Base-by-base conservation (phyloP, 225 moss, liverwort and hornwort genomes). In the Antitrichia curtipendula region DNA sequence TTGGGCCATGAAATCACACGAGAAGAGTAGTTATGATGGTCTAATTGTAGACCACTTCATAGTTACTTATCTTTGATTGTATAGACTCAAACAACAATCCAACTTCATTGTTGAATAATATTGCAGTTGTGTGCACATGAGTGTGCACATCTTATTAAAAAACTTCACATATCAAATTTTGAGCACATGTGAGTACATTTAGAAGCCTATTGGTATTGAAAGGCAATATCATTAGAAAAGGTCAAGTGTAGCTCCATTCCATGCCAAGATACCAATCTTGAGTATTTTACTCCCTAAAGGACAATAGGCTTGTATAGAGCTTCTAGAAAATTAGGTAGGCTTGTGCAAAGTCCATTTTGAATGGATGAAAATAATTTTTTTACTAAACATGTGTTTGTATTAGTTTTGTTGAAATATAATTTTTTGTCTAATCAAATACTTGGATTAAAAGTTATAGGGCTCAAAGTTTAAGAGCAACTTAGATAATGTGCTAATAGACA, bases 401-500 rank as follows among this genome's bases (percentile, higher is more conserved):
- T 28, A 71, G 16, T 9, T 71, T 43, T 43, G 16, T 25, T 15
- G 25, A 40, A 38, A 40, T 40, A 8, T 40, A 4, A 7, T 27
- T 9, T 28, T 71, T 71, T 69, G 4, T 9, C 16, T 1, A 3
- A 27, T 9, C 9, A 24, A 43, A 71, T 28, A 43, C 2, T 8
- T 0, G 3, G 9, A 43, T 27, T 8, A 70, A 24, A 43, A 70
- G 2, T 41, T 14, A 25, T 15, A 4, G 2, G 8, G 15, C 4
- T 41, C 8, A 70, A 69, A 24, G 5, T 41, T 15, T 69, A 5
- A 27, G 3, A 5, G 16, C 3, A 16, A 16, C 6, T 43, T 71
- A 0, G 16, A 0, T 0, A 40, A 0, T 1, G 0, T 43, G 6
- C 45, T 45, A 27, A 15, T 41, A 41, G 8, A 70, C 3, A 70